Percentiles rank a stretch among this genome's conserved stretches.
Evolutionary conservation across 176 grass and related monocot species (phyloP).

Genomic region (Raddia distichophylla): DNA sequence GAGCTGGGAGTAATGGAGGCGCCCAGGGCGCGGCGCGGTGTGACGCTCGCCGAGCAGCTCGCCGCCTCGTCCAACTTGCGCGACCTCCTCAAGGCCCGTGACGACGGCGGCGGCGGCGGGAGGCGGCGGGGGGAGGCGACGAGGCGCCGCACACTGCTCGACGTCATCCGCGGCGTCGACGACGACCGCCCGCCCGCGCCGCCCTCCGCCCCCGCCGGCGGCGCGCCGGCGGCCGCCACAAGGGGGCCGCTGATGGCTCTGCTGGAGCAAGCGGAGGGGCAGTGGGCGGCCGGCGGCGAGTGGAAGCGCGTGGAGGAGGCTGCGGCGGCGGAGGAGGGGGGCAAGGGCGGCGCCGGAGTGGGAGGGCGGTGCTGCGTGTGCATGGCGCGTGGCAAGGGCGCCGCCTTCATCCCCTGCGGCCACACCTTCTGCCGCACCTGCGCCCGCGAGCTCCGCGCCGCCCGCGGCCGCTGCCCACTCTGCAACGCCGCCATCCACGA

Average conservation of each 20-base stretch:
- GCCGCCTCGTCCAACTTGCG: conserved; percentile 61
- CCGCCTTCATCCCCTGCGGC: conserved; percentile 82
- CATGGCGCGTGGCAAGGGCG: conserved; percentile 70
- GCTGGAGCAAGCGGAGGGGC: conserved; percentile 77
- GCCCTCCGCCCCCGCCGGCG: not conserved
- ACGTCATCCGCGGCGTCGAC: conserved; percentile 44
- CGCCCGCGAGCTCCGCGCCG: conserved; percentile 66
- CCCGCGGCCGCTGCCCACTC: conserved; percentile 77
- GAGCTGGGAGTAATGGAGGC: conserved; percentile 35
- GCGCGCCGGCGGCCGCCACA: not conserved
- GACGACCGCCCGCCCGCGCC: not conserved
- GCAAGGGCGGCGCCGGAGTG: not conserved
- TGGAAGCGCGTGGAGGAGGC: conserved; percentile 35
- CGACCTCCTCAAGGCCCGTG: conserved; percentile 58
- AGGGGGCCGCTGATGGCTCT: conserved; percentile 77
- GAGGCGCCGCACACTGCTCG: conserved; percentile 38
- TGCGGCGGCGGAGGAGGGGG: not conserved
- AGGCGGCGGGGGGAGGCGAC: not conserved
- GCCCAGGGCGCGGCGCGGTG: conserved; percentile 42
- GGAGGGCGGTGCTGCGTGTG: conserved; percentile 75
- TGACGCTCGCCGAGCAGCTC: conserved; percentile 85
- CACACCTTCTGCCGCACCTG: conserved; percentile 95
- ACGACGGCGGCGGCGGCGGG: conserved; percentile 13
- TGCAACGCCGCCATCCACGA: conserved; percentile 81
- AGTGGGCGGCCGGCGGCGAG: conserved; percentile 36